These are phyloP conservation scores for Osmozyma mogii DNA, from an alignment of 805 yeast species.

Conservation along the genomic window DNA sequence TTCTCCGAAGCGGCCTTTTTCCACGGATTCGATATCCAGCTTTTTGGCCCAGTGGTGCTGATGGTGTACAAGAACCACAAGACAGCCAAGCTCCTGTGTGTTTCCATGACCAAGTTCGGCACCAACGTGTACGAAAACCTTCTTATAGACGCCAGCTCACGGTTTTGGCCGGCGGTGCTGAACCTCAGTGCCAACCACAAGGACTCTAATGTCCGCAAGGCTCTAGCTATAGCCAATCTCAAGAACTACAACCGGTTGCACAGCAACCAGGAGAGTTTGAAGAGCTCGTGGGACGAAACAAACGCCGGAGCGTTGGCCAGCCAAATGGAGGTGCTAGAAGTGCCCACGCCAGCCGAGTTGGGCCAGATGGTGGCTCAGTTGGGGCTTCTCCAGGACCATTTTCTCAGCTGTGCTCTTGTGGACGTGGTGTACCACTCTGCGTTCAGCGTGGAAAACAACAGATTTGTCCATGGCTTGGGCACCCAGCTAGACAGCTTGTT, in stretches of 20 bases:
- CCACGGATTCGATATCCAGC: conserved; percentile 36
- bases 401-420: conserved; percentile 46
- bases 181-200: conserved; percentile 47
- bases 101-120: conserved; percentile 61
- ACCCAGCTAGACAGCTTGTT: conserved; percentile 82
- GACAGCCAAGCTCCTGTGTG: conserved; percentile 41
- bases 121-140: conserved; percentile 33
- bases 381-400: conserved; percentile 49
- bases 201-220: conserved; percentile 55
- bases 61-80: conserved; percentile 44
- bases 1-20: conserved; percentile 47
- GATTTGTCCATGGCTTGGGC: conserved; percentile 69
- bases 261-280: too few species aligned
- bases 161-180: conserved; percentile 72
- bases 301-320: conserved; percentile 77
- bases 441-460: conserved; percentile 62
- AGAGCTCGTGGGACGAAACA: conserved; percentile 72
- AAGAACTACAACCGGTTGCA: conserved; percentile 54
- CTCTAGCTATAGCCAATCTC: conserved; percentile 68
- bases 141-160: conserved; percentile 32
- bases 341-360: conserved; percentile 45
- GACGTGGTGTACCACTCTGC: conserved; percentile 69
- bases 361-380: conserved; percentile 48
- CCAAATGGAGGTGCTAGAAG: conserved; percentile 46
- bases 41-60: conserved; percentile 39